phyloP scores from a whole-genome alignment of 148 eudicot species.

The Salicornia ramosissima region DNA sequence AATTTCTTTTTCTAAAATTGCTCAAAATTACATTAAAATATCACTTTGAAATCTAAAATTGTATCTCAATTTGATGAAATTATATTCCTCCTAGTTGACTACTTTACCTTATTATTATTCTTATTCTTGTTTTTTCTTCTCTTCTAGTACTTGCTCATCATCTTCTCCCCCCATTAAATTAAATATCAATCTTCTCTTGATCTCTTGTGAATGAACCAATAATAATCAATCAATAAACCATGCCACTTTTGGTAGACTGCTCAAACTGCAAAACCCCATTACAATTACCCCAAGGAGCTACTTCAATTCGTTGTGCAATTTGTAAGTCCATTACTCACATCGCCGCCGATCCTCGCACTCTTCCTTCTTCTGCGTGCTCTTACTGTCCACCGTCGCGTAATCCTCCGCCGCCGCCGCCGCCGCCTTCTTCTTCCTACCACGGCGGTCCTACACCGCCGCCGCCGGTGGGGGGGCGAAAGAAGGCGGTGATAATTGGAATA shows the following conservation, averaged over 20 bases:
- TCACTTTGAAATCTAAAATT: too few species aligned
- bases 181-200: too few species aligned
- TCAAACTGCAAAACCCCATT: constrained; percentile 63
- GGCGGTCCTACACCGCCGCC: constrained; percentile 17
- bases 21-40: too few species aligned
- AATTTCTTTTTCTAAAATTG: too few species aligned
- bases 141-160: too few species aligned
- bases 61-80: too few species aligned
- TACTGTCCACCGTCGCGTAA: constrained; percentile 25
- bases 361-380: constrained; percentile 24
- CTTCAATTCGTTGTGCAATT: constrained; percentile 71
- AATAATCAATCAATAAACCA: too few species aligned
- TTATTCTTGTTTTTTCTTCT: too few species aligned
- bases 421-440: not conserved
- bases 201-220: too few species aligned
- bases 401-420: constrained; percentile 22
- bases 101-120: too few species aligned
- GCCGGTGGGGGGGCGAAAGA: constrained; percentile 52
- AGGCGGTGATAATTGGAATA: constrained; percentile 83
- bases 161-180: too few species aligned
- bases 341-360: constrained; percentile 54
- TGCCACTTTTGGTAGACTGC: constrained; percentile 62
- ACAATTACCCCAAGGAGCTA: constrained; percentile 69
- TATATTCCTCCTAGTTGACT: too few species aligned
- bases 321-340: constrained; percentile 58